Evolutionary conservation across 2,329 filamentous ascomycete species (phyloP).

Genomic region (Exophiala oligosperma): DNA sequence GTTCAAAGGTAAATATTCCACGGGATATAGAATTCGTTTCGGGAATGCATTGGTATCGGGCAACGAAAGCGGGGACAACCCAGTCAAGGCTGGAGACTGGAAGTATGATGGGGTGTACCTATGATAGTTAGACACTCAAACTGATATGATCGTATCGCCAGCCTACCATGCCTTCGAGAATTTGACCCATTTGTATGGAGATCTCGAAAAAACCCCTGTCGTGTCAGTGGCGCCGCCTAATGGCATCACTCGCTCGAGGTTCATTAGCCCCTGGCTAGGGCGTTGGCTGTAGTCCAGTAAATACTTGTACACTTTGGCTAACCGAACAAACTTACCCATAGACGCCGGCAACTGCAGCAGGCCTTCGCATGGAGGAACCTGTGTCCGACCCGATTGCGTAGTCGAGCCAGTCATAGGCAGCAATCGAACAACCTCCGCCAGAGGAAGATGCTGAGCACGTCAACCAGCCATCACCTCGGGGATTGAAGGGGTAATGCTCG

Average conservation of each 20-base stretch:
- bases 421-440: conserved; percentile 34
- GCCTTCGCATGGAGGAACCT: conserved; percentile 48
- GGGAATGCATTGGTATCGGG: conserved; percentile 5
- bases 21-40: conserved; percentile 4
- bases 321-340: conserved; percentile 43
- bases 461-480: conserved; percentile 40
- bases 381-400: conserved; percentile 43
- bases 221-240: conserved; percentile 47
- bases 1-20: conserved; percentile 5
- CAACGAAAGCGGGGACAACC: not conserved
- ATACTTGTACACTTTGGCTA: too few relatives aligned
- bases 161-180: conserved; percentile 11
- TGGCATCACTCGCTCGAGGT: conserved; percentile 45
- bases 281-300: conserved; percentile 25
- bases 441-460: conserved; percentile 30
- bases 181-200: conserved; percentile 25
- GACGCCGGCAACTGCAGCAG: conserved; percentile 44
- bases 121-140: not conserved
- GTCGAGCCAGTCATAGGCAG: conserved; percentile 44
- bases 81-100: not conserved
- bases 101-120: conserved; percentile 5
- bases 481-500: conserved; percentile 41
- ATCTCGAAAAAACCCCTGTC: conserved; percentile 44
- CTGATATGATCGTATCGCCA: too few relatives aligned
- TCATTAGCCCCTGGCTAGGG: conserved; percentile 43